Evolutionary conservation across 768 basidiomycete species (phyloP), one percentile per base, ranked within the genome.

Genomic region (Mycena vulgaris): DNA sequence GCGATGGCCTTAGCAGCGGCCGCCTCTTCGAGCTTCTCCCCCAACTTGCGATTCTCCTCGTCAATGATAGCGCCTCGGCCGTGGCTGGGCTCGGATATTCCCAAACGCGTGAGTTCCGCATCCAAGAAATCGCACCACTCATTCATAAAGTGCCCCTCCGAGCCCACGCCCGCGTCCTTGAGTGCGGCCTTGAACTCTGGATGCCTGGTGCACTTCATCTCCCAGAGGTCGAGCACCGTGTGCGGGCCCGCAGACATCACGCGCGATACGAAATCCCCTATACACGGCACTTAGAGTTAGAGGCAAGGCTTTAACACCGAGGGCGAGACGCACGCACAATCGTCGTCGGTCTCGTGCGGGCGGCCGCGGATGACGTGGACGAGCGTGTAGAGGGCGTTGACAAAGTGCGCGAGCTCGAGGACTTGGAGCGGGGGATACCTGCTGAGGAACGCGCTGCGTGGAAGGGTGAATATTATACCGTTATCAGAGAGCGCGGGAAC

Each of bases 341-440:
- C 61, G 7, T 45, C 52, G 31, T 68, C 61, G 35, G 53, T 49
- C 21, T 57, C 67, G 28, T 39, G 47, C 60, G 60, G 35, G 27
- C 55, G 60, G 31, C 67, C 67, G 47, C 67, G 61, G 53, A 68
- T 68, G 52, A 58, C 60, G 35, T 25, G 55, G 2, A 63, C 61
- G 61, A 68, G 67, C 5, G 31, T 47, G 60, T 52, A 68, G 27
- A 68, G 47, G 30, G 52, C 60, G 10, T 7, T 47, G 35, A 58
- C 67, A 11, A 68, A 63, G 55, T 68, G 60, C 19, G 67, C 47
- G 27, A 68, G 60, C 47, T 68, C 67, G 53, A 68, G 67, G 61
- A 68, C 25, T 14, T 68, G 61, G 67, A 68, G 47, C 35, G n/a
- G 31, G 9, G 67, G 52, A 37, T 55, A 68, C 14, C 67, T 17